phyloP scores from a whole-genome alignment of 139 green algal genomes.

The Astrephomene gubernaculifera region DNA sequence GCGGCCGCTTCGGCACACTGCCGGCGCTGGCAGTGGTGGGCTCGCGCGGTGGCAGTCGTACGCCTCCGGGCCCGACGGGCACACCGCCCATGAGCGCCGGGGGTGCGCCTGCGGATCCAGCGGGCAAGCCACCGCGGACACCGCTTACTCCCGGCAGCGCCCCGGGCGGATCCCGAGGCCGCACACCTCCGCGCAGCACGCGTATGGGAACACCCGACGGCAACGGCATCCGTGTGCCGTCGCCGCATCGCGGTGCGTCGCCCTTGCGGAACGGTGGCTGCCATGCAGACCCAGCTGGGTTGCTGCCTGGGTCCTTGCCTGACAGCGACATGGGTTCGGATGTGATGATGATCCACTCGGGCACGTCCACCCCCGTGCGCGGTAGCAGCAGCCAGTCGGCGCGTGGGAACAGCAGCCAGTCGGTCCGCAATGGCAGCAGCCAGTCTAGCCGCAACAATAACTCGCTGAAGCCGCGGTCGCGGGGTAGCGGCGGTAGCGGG shows the following conservation, averaged over 20 bases:
- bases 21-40: not conserved
- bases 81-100: too few species aligned
- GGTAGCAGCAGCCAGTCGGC: conserved; percentile 24
- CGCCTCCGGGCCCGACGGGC: not conserved
- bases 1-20: conserved; percentile 24
- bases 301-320: conserved; percentile 25
- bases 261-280: not conserved
- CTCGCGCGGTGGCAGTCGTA: not conserved
- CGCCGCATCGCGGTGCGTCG: conserved; percentile 16
- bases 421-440: conserved; percentile 10
- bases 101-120: not conserved
- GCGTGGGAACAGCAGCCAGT: conserved; percentile 26
- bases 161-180: not conserved
- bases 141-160: conserved; percentile 18
- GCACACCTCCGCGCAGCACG: conserved; percentile 15
- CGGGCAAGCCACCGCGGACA: conserved; percentile 28
- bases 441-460: not conserved
- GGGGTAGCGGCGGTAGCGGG: not conserved
- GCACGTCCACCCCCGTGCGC: conserved; percentile 13
- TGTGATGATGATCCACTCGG: conserved; percentile 38
- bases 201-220: not conserved
- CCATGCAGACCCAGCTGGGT: not conserved
- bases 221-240: not conserved
- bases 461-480: conserved; percentile 23
- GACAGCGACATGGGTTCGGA: not conserved